phyloP scores from a whole-genome alignment of 73 alveolate genomes.

The Durusdinium trenchii region DNA sequence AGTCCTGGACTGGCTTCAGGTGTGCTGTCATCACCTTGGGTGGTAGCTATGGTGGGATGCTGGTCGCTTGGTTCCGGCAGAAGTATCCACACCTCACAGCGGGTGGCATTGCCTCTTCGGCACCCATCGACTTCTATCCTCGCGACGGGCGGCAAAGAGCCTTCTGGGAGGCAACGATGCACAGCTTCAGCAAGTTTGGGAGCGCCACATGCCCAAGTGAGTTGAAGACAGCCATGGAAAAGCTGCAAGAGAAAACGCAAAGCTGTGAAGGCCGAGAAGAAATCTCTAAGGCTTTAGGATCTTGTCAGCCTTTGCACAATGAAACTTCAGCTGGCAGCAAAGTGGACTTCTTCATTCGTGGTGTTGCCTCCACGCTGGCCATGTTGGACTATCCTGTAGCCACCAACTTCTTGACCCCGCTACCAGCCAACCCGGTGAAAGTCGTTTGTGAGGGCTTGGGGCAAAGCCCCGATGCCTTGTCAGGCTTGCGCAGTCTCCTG shows the following conservation, averaged over 20 bases:
- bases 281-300: neutral
- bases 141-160: constrained; percentile 45
- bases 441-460: constrained; percentile 61
- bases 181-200: constrained; percentile 12
- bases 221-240: neutral
- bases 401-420: constrained; percentile 57
- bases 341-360: constrained; percentile 67
- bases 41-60: constrained; percentile 98
- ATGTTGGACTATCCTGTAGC: constrained; percentile 90
- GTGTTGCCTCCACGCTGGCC: constrained; percentile 67
- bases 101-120: constrained; percentile 97
- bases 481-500: constrained; percentile 20
- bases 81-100: constrained; percentile 97
- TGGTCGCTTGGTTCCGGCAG: constrained; percentile 98
- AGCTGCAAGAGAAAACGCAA: neutral
- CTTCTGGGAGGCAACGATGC: constrained; percentile 85
- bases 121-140: constrained; percentile 97
- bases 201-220: neutral
- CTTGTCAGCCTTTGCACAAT: constrained; percentile 5
- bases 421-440: constrained; percentile 91
- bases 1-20: no score
- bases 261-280: neutral
- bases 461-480: constrained; percentile 5
- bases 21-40: constrained; percentile 96
- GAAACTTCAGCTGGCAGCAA: constrained; percentile 55